phyloP scores from a whole-genome alignment of 2,329 filamentous ascomycete species.

The Stemphylium vesicarium region DNA sequence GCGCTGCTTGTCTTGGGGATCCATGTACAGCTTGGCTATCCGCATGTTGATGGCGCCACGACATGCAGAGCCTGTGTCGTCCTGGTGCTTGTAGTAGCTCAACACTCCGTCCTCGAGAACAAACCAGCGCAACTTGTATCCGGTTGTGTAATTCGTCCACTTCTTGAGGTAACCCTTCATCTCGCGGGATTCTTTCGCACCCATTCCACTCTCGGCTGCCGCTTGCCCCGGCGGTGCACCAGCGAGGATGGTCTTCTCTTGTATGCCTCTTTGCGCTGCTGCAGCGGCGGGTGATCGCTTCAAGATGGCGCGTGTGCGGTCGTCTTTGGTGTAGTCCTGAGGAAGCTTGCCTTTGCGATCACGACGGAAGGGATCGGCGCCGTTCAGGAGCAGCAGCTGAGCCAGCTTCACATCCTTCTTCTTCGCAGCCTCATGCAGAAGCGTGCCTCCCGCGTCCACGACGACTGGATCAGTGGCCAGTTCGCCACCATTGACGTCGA shows the following conservation, averaged over 20 bases:
- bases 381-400: slow-evolving; percentile 87
- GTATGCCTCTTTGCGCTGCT: slow-evolving; percentile 91
- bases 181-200: slow-evolving; percentile 86
- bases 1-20: slow-evolving; percentile 93
- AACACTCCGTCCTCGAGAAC: slow-evolving; percentile 96
- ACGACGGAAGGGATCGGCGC: slow-evolving; percentile 92
- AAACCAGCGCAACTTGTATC: slow-evolving; percentile 97
- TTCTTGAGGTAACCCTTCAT: slow-evolving; percentile 99
- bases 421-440: slow-evolving; percentile 91
- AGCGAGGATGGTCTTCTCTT: slow-evolving; percentile 94
- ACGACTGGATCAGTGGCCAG: slow-evolving; percentile 82
- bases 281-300: slow-evolving; percentile 95
- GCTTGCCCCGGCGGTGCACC: slow-evolving; percentile 66
- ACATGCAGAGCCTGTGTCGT: slow-evolving; percentile 94
- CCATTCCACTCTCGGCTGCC: slow-evolving; percentile 65
- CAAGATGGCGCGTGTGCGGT: slow-evolving; percentile 82
- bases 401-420: slow-evolving; percentile 87
- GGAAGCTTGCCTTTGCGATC: slow-evolving; percentile 95
- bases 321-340: slow-evolving; percentile 95
- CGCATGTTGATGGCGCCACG: slow-evolving; percentile 99
- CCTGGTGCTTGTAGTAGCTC: slow-evolving; percentile 99
- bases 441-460: slow-evolving; percentile 81
- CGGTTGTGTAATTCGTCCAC: slow-evolving; percentile 98
- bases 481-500: slow-evolving; percentile 93
- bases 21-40: slow-evolving; percentile 94